Percentiles rank a stretch among this genome's conserved stretches.
These are phyloP conservation scores for Starmerella geochares DNA, from an alignment of 805 yeast genomes.

Conservation along the genomic window DNA sequence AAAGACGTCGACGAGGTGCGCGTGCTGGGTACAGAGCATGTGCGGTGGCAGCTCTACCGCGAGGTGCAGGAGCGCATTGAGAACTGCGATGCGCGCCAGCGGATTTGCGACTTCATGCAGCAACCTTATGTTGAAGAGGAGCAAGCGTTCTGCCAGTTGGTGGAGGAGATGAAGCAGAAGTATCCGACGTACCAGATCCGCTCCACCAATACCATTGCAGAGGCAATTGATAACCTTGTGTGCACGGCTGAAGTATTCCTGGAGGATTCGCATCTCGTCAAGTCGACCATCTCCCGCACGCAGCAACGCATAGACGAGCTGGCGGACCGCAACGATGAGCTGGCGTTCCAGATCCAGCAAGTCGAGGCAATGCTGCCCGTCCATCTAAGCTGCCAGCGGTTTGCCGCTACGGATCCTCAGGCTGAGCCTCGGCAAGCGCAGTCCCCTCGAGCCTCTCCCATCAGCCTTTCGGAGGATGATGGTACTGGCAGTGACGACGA, in stretches of 20 bases:
- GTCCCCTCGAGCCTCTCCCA: too few species aligned
- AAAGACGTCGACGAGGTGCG: not conserved
- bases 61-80: not conserved
- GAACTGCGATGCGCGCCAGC: not conserved
- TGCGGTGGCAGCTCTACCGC: not conserved
- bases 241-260: conserved; percentile 4
- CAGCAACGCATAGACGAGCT: not conserved
- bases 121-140: not conserved
- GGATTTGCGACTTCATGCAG: not conserved
- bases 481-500: too few species aligned
- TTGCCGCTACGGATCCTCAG: too few species aligned
- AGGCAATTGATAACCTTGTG: conserved; percentile 7
- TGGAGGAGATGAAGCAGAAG: not conserved
- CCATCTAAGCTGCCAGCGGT: too few species aligned
- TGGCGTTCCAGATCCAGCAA: not conserved
- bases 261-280: conserved; percentile 5
- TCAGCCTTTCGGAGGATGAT: too few species aligned
- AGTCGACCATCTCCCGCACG: not conserved
- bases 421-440: too few species aligned
- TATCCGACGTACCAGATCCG: conserved; percentile 4
- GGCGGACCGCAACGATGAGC: not conserved
- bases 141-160: not conserved
- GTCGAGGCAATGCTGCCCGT: not conserved
- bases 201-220: not conserved
- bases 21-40: not conserved